A percentile compares a stretch with the other conserved stretches of the same genome.
Conservation (phyloP, 768 basidiomycete species). For the Lyophyllum semitale region DNA sequence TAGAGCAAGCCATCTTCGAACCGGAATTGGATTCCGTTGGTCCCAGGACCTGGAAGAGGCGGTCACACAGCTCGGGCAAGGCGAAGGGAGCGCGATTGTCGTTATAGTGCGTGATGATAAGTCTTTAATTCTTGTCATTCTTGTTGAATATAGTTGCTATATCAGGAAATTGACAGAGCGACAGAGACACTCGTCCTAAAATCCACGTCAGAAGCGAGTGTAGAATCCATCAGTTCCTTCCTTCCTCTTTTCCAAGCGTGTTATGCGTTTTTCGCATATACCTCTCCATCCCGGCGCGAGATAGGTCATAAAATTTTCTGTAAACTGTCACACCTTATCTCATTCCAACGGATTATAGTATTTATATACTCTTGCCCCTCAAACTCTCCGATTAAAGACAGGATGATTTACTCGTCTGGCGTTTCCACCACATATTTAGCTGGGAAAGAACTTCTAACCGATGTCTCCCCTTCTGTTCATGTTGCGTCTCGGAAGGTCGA, state of each 20-base stretch:
- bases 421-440: slow-evolving; percentile 55
- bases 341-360: slow-evolving; percentile 40
- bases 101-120: slow-evolving; percentile 53
- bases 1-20: slow-evolving; percentile 56
- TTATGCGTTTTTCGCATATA: slow-evolving; percentile 62
- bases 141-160: background rate
- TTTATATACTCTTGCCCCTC: slow-evolving; percentile 94
- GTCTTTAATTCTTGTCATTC: background rate
- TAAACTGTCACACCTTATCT: background rate
- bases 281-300: slow-evolving; percentile 47
- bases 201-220: slow-evolving; percentile 37
- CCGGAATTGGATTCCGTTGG: slow-evolving; percentile 71
- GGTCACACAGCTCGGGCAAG: slow-evolving; percentile 54
- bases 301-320: slow-evolving; percentile 47
- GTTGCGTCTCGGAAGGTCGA: slow-evolving; percentile 70
- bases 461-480: slow-evolving; percentile 37
- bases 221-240: slow-evolving; percentile 45
- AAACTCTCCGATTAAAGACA: slow-evolving; percentile 74
- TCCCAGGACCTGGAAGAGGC: slow-evolving; percentile 62
- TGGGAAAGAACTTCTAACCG: slow-evolving; percentile 53
- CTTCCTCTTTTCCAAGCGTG: slow-evolving; percentile 64
- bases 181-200: slow-evolving; percentile 60
- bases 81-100: slow-evolving; percentile 55
- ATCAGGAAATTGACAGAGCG: slow-evolving; percentile 65
- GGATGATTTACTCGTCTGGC: slow-evolving; percentile 89